Evolutionary conservation across 352 stramenopile species (phyloP), one percentile per base, ranked within the genome.

Genomic region (Halophytophthora batemanensis): DNA sequence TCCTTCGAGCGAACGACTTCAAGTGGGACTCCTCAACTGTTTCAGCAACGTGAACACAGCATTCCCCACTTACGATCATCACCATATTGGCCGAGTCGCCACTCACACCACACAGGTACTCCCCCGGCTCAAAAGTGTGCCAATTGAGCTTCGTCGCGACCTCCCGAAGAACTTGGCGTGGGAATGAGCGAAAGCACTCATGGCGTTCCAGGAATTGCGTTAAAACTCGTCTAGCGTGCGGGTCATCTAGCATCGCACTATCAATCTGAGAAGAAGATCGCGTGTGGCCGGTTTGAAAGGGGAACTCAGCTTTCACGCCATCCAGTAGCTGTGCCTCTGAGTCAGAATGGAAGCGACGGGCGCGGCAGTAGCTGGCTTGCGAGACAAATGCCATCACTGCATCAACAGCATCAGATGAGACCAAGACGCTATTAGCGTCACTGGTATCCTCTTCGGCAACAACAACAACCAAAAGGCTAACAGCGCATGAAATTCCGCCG

Each of bases 121-220:
- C 69, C 23, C 64, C 66, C 18, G 39, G 64, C 42, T 61, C 43
- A 11, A 73, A 67, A 1, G 53, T 53, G 3, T 48, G 45, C 7
- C 57, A 56, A 19, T 81, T 46, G 2, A 76, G 25, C 40, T 71
- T 78, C 10, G 54, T 25, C 21, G 66, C 57, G 5, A 81, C 29
- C 7, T 65, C 66, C 7, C 56, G 31, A 10, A 64, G 59, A 41
- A 62, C 64, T 23, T 61, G 50, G 3, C 42, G 36, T 8, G 69
- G 70, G 15, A 83, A 21, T 1, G 62, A 34, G 6, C 69, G 66
- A 28, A 83, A 74, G 28, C 69, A 81, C 22, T 65, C 46, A 37
- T 64, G 75, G n/a, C 69, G 46, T 6, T 41, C 38, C 2, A 83
- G 56, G 45, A 83, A 83, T 14, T 59, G 60, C 37, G 64, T 45